Percentiles rank a stretch among this genome's conserved stretches.
These are phyloP conservation scores for Gypsophila paniculata DNA, from an alignment of 179 eudicot genomes.

Conservation along the genomic window DNA sequence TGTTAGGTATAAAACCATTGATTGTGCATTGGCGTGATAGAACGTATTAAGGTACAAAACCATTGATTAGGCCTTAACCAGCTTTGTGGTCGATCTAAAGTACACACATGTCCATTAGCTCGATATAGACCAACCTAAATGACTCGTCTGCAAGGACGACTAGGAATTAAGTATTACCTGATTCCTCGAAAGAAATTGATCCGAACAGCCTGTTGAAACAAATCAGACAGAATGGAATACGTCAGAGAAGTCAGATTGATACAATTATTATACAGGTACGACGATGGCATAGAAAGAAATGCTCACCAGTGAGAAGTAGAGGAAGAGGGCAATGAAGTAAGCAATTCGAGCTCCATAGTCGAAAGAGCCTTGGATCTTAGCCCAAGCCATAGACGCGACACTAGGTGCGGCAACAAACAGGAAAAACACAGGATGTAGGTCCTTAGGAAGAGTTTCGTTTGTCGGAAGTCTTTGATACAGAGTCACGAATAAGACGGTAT, in stretches of 20 bases:
- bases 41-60: no score
- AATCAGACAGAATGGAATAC: neutral
- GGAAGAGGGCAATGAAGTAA: slow-evolving; percentile 82
- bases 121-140: no score
- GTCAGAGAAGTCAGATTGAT: neutral
- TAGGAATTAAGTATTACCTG: slow-evolving; percentile 36
- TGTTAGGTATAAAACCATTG: no score
- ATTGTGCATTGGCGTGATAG: no score
- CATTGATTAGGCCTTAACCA: no score
- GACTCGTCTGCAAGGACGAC: neutral
- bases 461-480: slow-evolving; percentile 87
- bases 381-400: slow-evolving; percentile 96
- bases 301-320: slow-evolving; percentile 77
- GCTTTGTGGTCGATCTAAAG: no score
- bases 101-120: no score
- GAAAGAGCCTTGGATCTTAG: slow-evolving; percentile 70
- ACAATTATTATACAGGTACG: neutral
- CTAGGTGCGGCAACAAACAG: slow-evolving; percentile 94
- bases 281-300: neutral
- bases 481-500: slow-evolving; percentile 73
- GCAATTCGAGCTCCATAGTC: slow-evolving; percentile 67
- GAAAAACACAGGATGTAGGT: slow-evolving; percentile 90
- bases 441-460: slow-evolving; percentile 88
- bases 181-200: slow-evolving; percentile 86
- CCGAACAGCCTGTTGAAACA: slow-evolving; percentile 57